Evolutionary conservation across 164 flowering plant species (phyloP), one percentile per base, ranked within the genome.

Genomic region (Stephania yunnanensis): DNA sequence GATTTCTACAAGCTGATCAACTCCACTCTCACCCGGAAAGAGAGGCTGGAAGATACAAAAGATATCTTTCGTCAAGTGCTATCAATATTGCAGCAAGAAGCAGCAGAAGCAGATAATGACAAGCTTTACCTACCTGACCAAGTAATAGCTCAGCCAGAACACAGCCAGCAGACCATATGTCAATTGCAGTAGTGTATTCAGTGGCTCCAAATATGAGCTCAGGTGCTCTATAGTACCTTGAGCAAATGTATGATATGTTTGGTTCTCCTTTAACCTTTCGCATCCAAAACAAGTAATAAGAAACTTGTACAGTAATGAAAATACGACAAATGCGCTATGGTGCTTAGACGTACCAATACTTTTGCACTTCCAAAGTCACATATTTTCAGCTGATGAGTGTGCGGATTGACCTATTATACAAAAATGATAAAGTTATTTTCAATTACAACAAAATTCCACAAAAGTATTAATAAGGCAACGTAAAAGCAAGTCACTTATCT

Each of bases 151-250:
- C 93, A 70, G 93, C 93, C 71, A 88, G 65, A 45, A 89, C 91
- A 77, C 93, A 89, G 12, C 91, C 93, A 19, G 84, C 93, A 66
- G 91, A 89, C 93, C 93, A 90, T n/a, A 88, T 87, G 79, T 90
- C 92, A 78, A 89, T 89, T 8, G 90, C 87, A 20, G 87, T 79
- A 44, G 90, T 85, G 83, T 89, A 89, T 31, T 87, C 89, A 7
- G 91, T 88, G 4, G 90, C 90, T 50, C 91, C 91, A 81, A 88
- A 88, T 78, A 88, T 88, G 44, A 89, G 89, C 71, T 89, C 92
- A 52, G 90, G 92, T 22, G 92, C 92, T 50, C 92, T 81, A 73
- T 89, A 89, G 74, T 89, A 89, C 75, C 90, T 85, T 45, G 90
- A 89, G 75, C 89, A 88, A 73, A 87, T 88, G 74, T 88, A 88